Percentiles rank a stretch among this genome's conserved stretches.
These are phyloP conservation scores for Neofusicoccum kwambonambiense DNA, from an alignment of 2,329 filamentous ascomycete species.

Conservation along the genomic window DNA sequence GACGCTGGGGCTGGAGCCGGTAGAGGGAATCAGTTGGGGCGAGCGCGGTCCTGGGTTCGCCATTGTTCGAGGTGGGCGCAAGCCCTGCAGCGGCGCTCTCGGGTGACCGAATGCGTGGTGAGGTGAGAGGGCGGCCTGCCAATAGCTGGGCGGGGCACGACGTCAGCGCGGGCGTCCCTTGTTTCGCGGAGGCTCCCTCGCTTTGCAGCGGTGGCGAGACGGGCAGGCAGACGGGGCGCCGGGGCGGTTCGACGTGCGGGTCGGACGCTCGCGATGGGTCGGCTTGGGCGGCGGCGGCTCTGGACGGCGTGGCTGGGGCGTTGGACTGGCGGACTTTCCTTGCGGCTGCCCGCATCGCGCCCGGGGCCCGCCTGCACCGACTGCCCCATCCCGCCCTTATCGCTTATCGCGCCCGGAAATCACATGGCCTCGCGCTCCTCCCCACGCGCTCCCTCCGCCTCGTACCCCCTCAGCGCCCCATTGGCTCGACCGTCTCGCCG, in stretches of 20 bases:
- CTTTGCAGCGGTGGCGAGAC: not conserved
- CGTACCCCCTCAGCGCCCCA: not conserved
- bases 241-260: not conserved
- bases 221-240: not conserved
- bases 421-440: constrained; percentile 4
- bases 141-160: constrained; percentile 6
- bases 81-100: not conserved
- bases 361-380: not conserved
- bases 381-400: not conserved
- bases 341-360: constrained; percentile 12
- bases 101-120: constrained; percentile 7
- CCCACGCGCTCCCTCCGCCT: not conserved
- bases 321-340: not conserved
- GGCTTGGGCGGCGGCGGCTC: not conserved
- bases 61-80: constrained; percentile 7
- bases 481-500: not conserved
- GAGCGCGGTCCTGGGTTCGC: constrained; percentile 14
- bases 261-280: not conserved
- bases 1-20: constrained; percentile 40
- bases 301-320: not conserved
- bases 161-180: constrained; percentile 8
- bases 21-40: constrained; percentile 18
- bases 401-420: not conserved
- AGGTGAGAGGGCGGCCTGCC: constrained; percentile 12
- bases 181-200: not conserved